Conservation (phyloP, 345 rosid species). For the Citrus glauca region DNA sequence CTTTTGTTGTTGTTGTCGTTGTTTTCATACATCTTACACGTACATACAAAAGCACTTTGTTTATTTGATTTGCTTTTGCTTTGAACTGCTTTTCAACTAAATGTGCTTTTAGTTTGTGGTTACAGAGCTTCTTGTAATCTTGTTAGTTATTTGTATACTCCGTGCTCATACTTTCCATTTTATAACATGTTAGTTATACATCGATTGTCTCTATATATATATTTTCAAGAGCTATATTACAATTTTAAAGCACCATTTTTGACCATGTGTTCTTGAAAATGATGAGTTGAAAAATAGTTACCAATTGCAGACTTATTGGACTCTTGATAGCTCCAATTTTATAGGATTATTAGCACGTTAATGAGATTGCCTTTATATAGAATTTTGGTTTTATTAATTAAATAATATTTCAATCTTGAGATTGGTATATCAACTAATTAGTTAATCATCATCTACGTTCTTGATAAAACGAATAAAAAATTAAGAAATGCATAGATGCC, state of each 20-base stretch:
- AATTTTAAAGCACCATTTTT: not conserved
- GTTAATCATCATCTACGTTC: not conserved
- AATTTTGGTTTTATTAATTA: not conserved
- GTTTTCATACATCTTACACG: not conserved
- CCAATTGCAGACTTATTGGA: not conserved
- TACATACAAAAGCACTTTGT: not conserved
- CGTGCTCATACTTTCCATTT: not conserved
- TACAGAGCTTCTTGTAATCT: not conserved
- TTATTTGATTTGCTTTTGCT: not conserved
- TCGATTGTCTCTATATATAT: too few relatives aligned
- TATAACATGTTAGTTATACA: not conserved
- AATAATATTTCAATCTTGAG: not conserved
- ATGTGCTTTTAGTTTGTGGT: not conserved
- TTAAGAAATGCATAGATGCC: not conserved
- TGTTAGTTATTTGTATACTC: not conserved
- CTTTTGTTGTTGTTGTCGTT: not conserved
- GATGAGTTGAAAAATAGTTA: not conserved
- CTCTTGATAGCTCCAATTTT: not conserved
- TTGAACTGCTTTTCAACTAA: not conserved
- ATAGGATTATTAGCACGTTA: not conserved
- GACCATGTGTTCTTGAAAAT: not conserved
- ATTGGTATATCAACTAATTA: not conserved
- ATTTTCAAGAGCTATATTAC: not conserved
- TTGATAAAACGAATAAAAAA: not conserved
- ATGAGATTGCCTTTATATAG: not conserved